A percentile compares a stretch with the other conserved stretches of the same genome.
Evolutionary conservation across 2,329 filamentous ascomycete genomes (phyloP).

Genomic region (Beauveria scarabaeidicola): DNA sequence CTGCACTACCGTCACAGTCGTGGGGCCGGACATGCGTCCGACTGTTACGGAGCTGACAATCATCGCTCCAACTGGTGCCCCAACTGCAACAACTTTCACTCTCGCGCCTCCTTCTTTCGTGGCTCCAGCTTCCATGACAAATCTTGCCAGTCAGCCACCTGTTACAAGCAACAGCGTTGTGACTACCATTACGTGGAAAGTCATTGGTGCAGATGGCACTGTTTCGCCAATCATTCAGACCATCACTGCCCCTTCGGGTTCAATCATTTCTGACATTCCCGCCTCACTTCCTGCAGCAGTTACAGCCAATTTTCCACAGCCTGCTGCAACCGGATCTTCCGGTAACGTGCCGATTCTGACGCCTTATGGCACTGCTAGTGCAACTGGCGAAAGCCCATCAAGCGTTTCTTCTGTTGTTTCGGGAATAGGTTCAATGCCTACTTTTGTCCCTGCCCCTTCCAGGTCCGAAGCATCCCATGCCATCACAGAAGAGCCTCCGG

Average conservation of each 20-base stretch:
- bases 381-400: background rate
- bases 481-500: slow-evolving; percentile 1
- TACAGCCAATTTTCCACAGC: background rate
- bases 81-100: slow-evolving; percentile 9
- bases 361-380: background rate
- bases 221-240: slow-evolving; percentile 5
- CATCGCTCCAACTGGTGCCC: slow-evolving; percentile 15
- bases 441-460: background rate
- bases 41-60: slow-evolving; percentile 25
- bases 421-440: background rate
- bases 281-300: background rate
- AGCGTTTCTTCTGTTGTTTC: background rate
- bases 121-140: background rate
- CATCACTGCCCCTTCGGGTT: background rate
- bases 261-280: background rate
- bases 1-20: slow-evolving; percentile 22
- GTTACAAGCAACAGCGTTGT: slow-evolving; percentile 5
- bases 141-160: slow-evolving; percentile 27
- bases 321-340: background rate
- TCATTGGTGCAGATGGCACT: slow-evolving; percentile 7
- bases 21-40: slow-evolving; percentile 21
- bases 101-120: slow-evolving; percentile 15
- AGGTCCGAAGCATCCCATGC: background rate
- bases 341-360: background rate
- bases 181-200: slow-evolving; percentile 1